phyloP scores from a whole-genome alignment of 1,284 basidiomycete species.

The Melampsora larici-populina region DNA sequence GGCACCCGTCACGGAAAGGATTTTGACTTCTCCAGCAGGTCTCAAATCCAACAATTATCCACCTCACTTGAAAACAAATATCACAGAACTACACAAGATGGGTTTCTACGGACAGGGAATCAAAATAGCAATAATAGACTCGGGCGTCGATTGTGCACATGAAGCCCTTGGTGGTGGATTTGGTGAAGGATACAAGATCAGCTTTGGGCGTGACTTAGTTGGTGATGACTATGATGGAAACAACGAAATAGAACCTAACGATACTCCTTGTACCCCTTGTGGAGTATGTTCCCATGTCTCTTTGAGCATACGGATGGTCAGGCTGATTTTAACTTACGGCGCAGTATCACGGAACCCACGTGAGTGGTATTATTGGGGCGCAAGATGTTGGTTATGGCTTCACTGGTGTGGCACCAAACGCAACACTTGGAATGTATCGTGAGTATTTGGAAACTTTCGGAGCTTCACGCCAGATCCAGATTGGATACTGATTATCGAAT shows the following conservation, averaged over 20 bases:
- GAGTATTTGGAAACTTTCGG: neutral
- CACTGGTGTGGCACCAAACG: slow-evolving; percentile 13
- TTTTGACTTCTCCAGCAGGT: neutral
- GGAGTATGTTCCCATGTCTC: slow-evolving; percentile 13
- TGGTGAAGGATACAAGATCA: slow-evolving; percentile 64
- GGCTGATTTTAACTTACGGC: neutral
- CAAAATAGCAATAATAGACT: slow-evolving; percentile 60
- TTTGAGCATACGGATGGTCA: too few species aligned
- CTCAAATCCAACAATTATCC: slow-evolving; percentile 23
- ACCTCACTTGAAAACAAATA: slow-evolving; percentile 60
- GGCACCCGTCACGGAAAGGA: neutral
- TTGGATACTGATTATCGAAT: too few species aligned
- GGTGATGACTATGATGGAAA: neutral
- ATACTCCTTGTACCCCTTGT: slow-evolving; percentile 31
- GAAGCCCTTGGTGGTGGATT: slow-evolving; percentile 65
- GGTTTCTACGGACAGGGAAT: slow-evolving; percentile 60
- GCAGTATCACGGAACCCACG: slow-evolving; percentile 21
- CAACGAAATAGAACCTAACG: neutral
- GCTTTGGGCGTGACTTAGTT: slow-evolving; percentile 62
- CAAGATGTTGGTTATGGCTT: slow-evolving; percentile 19
- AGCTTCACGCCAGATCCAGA: too few species aligned
- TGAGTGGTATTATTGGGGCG: slow-evolving; percentile 11
- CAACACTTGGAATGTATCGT: slow-evolving; percentile 16
- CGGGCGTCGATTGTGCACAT: slow-evolving; percentile 62
- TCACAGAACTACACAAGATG: slow-evolving; percentile 59